phyloP scores from a whole-genome alignment of 2,329 filamentous ascomycete species.

The Venturia oleaginea region DNA sequence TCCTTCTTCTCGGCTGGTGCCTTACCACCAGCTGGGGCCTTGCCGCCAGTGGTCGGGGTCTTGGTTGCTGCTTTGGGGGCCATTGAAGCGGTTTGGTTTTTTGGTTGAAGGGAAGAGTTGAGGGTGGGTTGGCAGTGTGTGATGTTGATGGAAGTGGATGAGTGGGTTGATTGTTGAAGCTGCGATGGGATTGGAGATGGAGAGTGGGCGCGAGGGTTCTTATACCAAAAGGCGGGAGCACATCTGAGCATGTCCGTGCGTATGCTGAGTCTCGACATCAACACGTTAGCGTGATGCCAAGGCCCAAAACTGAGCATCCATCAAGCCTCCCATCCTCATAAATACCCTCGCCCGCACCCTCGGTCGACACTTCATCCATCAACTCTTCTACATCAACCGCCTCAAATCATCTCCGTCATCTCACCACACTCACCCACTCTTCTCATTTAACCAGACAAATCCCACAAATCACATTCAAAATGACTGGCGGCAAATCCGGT shows the following conservation, averaged over 20 bases:
- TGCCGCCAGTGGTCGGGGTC: constrained; percentile 89
- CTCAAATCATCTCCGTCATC: constrained; percentile 20
- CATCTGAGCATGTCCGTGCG: not conserved
- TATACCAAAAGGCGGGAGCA: not conserved
- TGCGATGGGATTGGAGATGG: constrained; percentile 28
- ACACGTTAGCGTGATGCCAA: constrained; percentile 4
- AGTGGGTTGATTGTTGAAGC: constrained; percentile 17
- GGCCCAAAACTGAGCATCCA: constrained; percentile 1
- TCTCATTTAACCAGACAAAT: constrained; percentile 26
- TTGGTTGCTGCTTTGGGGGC: constrained; percentile 96
- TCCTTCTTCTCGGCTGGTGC: constrained; percentile 97
- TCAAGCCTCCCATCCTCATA: not conserved
- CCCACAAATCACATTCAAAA: constrained; percentile 57
- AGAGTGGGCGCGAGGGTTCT: constrained; percentile 16
- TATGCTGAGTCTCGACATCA: constrained; percentile 5
- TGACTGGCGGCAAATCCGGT: constrained; percentile 99
- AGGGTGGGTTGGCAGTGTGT: constrained; percentile 19
- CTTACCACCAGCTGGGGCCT: constrained; percentile 68
- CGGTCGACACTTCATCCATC: constrained; percentile 20
- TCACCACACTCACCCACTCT: constrained; percentile 22
- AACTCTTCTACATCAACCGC: constrained; percentile 27
- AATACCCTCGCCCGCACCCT: constrained; percentile 13
- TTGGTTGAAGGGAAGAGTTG: constrained; percentile 22
- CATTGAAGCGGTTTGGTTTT: constrained; percentile 52
- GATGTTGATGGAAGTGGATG: constrained; percentile 23